phyloP scores from a whole-genome alignment of 2,329 filamentous ascomycete species.

The Xylariaceae sp. region DNA sequence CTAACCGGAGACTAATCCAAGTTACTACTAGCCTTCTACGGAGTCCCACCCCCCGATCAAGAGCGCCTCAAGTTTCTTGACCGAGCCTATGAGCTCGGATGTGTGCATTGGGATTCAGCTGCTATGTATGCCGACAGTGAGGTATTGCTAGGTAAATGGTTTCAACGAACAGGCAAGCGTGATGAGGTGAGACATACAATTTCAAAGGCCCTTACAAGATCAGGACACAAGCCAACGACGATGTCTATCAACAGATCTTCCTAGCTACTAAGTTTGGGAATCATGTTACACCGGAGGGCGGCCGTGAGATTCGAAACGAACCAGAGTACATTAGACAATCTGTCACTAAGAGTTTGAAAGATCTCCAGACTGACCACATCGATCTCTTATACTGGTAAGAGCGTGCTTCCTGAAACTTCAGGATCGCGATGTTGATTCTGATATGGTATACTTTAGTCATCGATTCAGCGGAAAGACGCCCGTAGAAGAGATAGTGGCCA shows the following conservation, averaged over 20 bases:
- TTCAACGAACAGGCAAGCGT: constrained; percentile 44
- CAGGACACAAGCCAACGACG: too few relatives aligned
- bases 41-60: constrained; percentile 33
- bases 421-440: too few relatives aligned
- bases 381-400: constrained; percentile 11
- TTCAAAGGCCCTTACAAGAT: neutral
- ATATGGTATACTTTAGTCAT: constrained; percentile 3
- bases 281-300: constrained; percentile 43
- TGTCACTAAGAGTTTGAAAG: constrained; percentile 1
- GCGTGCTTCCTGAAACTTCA: too few relatives aligned
- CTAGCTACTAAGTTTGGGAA: constrained; percentile 53
- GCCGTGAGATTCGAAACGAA: constrained; percentile 43
- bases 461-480: constrained; percentile 8
- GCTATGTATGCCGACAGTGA: constrained; percentile 48
- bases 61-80: constrained; percentile 48
- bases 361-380: constrained; percentile 8
- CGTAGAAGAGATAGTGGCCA: constrained; percentile 29
- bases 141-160: constrained; percentile 50
- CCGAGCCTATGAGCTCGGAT: constrained; percentile 44
- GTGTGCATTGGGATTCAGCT: constrained; percentile 44
- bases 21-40: constrained; percentile 12
- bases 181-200: constrained; percentile 22
- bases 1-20: too few relatives aligned
- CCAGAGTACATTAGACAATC: constrained; percentile 25
- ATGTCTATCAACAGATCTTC: too few relatives aligned